phyloP scores from a whole-genome alignment of 345 rosid species.

The Euphorbia peplus region DNA sequence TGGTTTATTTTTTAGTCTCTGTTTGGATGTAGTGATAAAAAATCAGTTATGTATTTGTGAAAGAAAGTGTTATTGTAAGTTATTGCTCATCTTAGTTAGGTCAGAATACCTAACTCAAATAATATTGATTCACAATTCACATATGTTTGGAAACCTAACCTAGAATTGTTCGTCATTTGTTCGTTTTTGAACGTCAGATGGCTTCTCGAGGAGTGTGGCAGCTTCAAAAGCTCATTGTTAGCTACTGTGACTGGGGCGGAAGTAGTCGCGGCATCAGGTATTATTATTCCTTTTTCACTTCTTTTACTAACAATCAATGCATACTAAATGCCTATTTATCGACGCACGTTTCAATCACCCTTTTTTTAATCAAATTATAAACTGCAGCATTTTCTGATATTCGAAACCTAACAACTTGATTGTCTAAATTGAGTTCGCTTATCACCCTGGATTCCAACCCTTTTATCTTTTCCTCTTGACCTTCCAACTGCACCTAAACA shows the following conservation, averaged over 20 bases:
- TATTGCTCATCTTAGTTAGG: no score
- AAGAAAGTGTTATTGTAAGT: no score
- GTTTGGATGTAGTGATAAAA: no score
- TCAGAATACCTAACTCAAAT: no score
- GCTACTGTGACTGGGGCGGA: slow-evolving; percentile 92
- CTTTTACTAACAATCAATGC: no score
- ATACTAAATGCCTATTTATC: neutral
- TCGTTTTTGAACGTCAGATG: slow-evolving; percentile 35
- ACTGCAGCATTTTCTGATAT: neutral
- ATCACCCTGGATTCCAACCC: neutral
- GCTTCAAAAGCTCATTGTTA: slow-evolving; percentile 72
- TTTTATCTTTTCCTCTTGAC: neutral
- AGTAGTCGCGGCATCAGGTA: slow-evolving; percentile 90
- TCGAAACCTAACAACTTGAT: no score
- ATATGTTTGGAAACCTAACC: no score
- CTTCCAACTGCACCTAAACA: neutral
- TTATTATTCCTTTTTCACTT: neutral
- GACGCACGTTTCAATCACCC: neutral
- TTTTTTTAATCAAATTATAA: neutral
- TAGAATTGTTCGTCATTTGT: no score
- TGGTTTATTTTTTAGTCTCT: no score
- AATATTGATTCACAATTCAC: no score
- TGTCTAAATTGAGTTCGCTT: neutral
- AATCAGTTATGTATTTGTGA: no score
- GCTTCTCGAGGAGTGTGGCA: slow-evolving; percentile 88